Percentiles rank a stretch among this genome's conserved stretches.
These are phyloP conservation scores for Parmelia sp. DNA, from an alignment of 495 filamentous ascomycete genomes.

Conservation along the genomic window DNA sequence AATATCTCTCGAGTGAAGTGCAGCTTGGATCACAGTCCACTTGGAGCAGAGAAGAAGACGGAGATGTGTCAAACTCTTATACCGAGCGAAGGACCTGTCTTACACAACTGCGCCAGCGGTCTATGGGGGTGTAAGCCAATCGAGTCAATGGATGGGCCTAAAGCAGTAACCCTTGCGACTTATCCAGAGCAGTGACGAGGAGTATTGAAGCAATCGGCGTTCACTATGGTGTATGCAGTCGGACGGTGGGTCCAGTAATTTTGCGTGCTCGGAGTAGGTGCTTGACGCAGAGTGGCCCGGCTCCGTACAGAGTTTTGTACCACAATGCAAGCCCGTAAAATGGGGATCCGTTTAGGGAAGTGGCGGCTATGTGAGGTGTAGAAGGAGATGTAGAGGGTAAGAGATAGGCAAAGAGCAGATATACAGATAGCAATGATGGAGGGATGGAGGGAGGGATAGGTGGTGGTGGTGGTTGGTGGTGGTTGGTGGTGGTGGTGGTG, in stretches of 20 bases:
- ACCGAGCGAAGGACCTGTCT: not conserved
- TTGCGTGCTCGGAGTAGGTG: not conserved
- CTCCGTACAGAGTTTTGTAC: not conserved
- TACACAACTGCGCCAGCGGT: not conserved
- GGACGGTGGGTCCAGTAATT: not conserved
- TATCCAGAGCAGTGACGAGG: not conserved
- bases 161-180: constrained; percentile 4
- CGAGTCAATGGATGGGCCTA: constrained; percentile 15
- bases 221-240: not conserved
- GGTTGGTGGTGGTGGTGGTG: not conserved
- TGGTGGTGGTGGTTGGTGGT: too few relatives aligned
- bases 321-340: not conserved
- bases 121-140: not conserved
- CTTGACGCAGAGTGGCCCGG: constrained; percentile 2
- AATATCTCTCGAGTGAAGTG: not conserved
- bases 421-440: not conserved
- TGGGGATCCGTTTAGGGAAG: not conserved
- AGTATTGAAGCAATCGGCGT: not conserved
- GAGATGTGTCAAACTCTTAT: not conserved
- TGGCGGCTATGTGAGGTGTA: not conserved
- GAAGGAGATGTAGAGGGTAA: not conserved
- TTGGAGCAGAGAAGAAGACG: not conserved
- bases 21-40: not conserved
- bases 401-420: not conserved
- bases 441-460: too few relatives aligned